Base-by-base conservation (phyloP, 805 yeast genomes). In the Kodamaea nitidulidarum region DNA sequence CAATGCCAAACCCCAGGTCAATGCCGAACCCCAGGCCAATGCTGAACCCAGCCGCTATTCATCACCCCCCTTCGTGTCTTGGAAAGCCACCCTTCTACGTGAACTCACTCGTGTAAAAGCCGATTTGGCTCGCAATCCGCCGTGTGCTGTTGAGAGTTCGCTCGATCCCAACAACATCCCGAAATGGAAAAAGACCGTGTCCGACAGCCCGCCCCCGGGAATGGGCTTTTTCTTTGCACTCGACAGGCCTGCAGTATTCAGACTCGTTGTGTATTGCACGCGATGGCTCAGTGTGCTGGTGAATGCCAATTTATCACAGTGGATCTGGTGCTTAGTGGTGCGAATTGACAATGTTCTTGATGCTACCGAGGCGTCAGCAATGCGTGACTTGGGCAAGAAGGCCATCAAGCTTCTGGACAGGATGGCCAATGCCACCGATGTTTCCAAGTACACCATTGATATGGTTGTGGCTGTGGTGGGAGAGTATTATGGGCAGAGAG, bases 301-400 rank as follows among this genome's bases (percentile, higher is more conserved):
- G 28, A 56, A 56, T 15, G 50, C 49, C 14, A 45, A 50, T 20
- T 40, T 65, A 8, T 55, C 62, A 2, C 49, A 47, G 39, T 68
- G 74, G 74, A 56, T 68, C 7, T 68, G 61, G 53, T 40, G 48
- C 14, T 41, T 60, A 7, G 53, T 68, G 28, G 44, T 65, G 15
- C 50, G 71, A 18, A 44, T 67, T n/a, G 73, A 67, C 45, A 47
- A 47, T 24, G 51, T 54, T 1, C 43, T 68, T 17, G 70, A 67
- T 25, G 50, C 52, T 17, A 53, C 49, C 34, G 73, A 68, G 40
- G 24, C 49, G 16, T 51, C 69, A 3, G 47, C 65, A 10, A 49
- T 68, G 15, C 52, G 73, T 21, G 67, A 58, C 6, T 51, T 68
- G 41, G 72, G 62, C 2, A 52, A 55, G 41, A 68, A 68, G 46